These are phyloP conservation scores for Penicillium herquei DNA, from an alignment of 495 filamentous ascomycete species.

Conservation along the genomic window DNA sequence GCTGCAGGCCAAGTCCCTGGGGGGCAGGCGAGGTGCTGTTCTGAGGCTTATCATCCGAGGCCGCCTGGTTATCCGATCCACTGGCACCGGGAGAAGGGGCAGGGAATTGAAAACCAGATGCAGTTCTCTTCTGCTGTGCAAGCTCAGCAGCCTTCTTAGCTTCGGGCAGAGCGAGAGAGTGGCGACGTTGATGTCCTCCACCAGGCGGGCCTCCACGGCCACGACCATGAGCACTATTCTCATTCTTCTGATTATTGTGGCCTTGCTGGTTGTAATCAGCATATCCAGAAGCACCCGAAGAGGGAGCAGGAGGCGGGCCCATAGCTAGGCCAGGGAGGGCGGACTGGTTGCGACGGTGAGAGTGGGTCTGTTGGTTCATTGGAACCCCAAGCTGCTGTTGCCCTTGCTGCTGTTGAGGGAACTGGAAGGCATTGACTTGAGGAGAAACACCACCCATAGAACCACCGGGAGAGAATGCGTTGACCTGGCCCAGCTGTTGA, in stretches of 20 bases:
- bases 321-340: conserved; percentile 90
- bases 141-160: conserved; percentile 97
- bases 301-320: conserved; percentile 89
- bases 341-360: conserved; percentile 97
- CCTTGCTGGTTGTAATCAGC: conserved; percentile 68
- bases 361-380: conserved; percentile 74
- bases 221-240: conserved; percentile 69
- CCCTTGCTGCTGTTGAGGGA: conserved; percentile 75
- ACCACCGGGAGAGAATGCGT: conserved; percentile 64
- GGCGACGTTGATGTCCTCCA: conserved; percentile 86
- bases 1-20: conserved; percentile 45
- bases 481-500: conserved; percentile 70
- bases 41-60: conserved; percentile 41
- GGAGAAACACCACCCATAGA: conserved; percentile 72
- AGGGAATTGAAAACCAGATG: conserved; percentile 89
- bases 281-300: conserved; percentile 91
- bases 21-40: conserved; percentile 32
- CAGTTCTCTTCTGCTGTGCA: conserved; percentile 94
- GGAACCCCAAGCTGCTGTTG: conserved; percentile 70
- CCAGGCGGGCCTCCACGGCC: conserved; percentile 72
- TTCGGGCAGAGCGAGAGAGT: conserved; percentile 91
- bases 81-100: conserved; percentile 62
- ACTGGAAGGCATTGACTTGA: conserved; percentile 82
- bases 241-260: conserved; percentile 60
- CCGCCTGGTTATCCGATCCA: conserved; percentile 46